A percentile compares a stretch with the other conserved stretches of the same genome.
Conservation (phyloP, 1,284 basidiomycete species). For the Dichomitus squalens region DNA sequence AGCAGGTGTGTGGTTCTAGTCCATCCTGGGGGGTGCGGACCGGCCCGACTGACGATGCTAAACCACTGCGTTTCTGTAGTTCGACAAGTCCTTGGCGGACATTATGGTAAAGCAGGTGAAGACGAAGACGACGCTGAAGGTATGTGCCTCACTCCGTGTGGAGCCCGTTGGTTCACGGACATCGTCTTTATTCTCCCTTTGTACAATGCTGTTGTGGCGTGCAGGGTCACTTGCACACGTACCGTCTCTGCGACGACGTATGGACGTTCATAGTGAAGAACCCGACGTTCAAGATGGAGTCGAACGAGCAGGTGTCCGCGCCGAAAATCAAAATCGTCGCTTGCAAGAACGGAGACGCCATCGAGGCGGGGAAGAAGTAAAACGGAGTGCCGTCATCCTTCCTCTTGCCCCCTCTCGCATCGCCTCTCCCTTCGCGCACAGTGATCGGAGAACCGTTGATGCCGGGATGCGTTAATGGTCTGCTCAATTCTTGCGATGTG, state of each 20-base stretch:
- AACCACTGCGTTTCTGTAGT: constrained; percentile 50
- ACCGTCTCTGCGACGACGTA: constrained; percentile 94
- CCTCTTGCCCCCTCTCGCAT: background rate
- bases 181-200: background rate
- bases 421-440: background rate
- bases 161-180: constrained; percentile 12
- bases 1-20: constrained; percentile 64
- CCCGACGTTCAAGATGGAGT: constrained; percentile 93
- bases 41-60: constrained; percentile 9
- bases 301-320: constrained; percentile 77
- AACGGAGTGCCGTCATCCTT: background rate
- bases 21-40: background rate
- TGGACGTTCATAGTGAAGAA: constrained; percentile 97
- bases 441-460: background rate
- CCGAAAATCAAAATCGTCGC: constrained; percentile 93
- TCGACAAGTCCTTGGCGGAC: constrained; percentile 93
- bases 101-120: constrained; percentile 91
- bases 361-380: constrained; percentile 74
- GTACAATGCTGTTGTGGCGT: background rate
- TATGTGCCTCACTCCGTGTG: constrained; percentile 34
- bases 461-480: background rate
- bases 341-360: constrained; percentile 89
- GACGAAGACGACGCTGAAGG: constrained; percentile 90
- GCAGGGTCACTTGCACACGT: constrained; percentile 88
- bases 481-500: background rate